A percentile compares a stretch with the other conserved stretches of the same genome.
Conservation (phyloP, 202 grass and related monocot species). For the Schoenoplectus triqueter region DNA sequence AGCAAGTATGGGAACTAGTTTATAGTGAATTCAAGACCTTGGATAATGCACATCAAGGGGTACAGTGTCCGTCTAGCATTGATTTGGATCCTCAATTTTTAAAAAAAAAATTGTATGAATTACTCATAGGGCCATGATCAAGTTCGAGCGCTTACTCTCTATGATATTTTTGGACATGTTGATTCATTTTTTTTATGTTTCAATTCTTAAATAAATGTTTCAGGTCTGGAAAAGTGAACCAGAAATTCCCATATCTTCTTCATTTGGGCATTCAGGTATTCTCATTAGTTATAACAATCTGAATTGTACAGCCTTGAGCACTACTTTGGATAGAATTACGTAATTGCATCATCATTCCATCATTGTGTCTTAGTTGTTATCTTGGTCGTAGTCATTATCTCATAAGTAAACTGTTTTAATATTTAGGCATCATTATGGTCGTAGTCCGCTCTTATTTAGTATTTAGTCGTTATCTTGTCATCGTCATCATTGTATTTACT, state of each 20-base stretch:
- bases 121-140: neutral
- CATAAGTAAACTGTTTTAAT: neutral
- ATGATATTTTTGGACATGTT: neutral
- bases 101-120: too few species aligned
- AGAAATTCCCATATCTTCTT: constrained; percentile 79
- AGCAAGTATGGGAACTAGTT: neutral
- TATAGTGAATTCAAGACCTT: neutral
- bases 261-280: constrained; percentile 90
- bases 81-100: neutral
- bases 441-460: neutral
- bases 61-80: constrained; percentile 27
- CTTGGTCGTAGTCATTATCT: neutral
- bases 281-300: neutral
- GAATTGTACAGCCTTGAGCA: neutral
- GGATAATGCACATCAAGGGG: neutral
- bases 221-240: constrained; percentile 74
- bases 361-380: neutral
- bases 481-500: constrained; percentile 22
- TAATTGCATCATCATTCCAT: neutral
- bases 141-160: neutral
- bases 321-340: neutral
- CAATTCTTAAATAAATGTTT: constrained; percentile 43
- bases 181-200: neutral
- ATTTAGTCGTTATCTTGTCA: neutral
- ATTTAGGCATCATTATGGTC: neutral